Evolutionary conservation across 768 basidiomycete species (phyloP).

Genomic region (Asterophora lycoperdoides): DNA sequence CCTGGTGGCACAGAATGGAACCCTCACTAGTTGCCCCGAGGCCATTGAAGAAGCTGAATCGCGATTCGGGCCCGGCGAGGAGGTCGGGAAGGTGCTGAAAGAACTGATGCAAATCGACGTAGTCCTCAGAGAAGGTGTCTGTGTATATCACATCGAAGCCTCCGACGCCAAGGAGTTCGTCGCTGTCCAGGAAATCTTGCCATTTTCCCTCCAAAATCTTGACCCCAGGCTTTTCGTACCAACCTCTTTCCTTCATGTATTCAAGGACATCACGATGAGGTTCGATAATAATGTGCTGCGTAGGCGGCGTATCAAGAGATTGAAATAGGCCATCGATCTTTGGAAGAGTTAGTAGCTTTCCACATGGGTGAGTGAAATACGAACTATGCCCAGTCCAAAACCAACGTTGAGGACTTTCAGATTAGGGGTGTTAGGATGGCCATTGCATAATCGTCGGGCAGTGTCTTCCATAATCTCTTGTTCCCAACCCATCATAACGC

Average conservation of each 20-base stretch:
- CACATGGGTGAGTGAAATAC: conserved; percentile 22
- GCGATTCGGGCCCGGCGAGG: conserved; percentile 65
- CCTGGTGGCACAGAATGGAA: background rate
- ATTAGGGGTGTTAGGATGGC: conserved; percentile 43
- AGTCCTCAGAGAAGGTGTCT: conserved; percentile 91
- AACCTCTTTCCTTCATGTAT: conserved; percentile 71
- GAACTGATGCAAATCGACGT: conserved; percentile 73
- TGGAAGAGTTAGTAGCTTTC: background rate
- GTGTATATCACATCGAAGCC: conserved; percentile 90
- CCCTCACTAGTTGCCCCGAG: conserved; percentile 87
- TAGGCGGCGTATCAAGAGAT: conserved; percentile 50
- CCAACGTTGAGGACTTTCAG: conserved; percentile 85
- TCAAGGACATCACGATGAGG: conserved; percentile 89
- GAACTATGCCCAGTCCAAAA: conserved; percentile 89
- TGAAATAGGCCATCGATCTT: conserved; percentile 88
- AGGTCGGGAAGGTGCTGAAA: conserved; percentile 79
- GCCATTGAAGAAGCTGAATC: conserved; percentile 96
- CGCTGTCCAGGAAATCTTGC: conserved; percentile 77
- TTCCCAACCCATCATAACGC: conserved; percentile 99
- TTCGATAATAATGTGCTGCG: conserved; percentile 86
- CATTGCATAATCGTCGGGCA: conserved; percentile 56
- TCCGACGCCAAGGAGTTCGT: conserved; percentile 55
- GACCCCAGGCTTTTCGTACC: conserved; percentile 76
- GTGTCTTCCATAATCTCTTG: conserved; percentile 80
- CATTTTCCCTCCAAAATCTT: conserved; percentile 85